Base-by-base conservation (phyloP, 129 eudicot genomes). In the Lactuca saligna region DNA sequence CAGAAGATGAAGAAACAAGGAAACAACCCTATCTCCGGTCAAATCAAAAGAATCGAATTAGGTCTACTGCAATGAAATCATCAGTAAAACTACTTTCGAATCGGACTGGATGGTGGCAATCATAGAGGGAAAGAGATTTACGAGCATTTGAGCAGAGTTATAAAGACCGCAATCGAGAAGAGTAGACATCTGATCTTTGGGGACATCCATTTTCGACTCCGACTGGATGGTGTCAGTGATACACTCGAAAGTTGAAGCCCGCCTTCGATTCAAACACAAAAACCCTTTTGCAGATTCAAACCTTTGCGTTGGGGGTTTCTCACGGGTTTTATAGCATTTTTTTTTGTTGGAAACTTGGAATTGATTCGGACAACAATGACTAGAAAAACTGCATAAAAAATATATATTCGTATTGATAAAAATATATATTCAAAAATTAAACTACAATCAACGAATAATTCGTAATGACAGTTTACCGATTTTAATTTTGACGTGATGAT, bases 101-200 rank as follows among this genome's bases (percentile, higher is more conserved):
- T 42, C 49, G 13, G 49, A 42, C 49, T 42, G 49, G 49, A 42
- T 42, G 49, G 49, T 51, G 16, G 16, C 15, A 14, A 63, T 46
- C 54, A 61, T 49, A 66, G 17, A 56, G 53, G 61, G 61, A 61
- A 12, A 9, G 83, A 70, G 34, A 20, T 50, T 54, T 86, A 92
- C 96, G 68, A 92, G 96, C 74, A 92, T 75, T 80, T 92, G 88
- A 67, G 98, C 98, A 11, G 98, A 92, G 70, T 63, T 70, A 85
- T 79, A 84, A 69, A 92, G 91, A 68, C 98, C 98, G 38, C 85
- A 82, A 65, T 92, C 98, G 38, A 92, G 84, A 5, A 92, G 88
- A 9, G 83, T 80, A 16, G 86, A 56, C 69, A 92, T 71, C 64
- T 92, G 95, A 78, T 92, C 98, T 56, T 81, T 92, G 5, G 95